Evolutionary conservation across 1,284 basidiomycete genomes (phyloP).

Genomic region (Cronartium ribicola): DNA sequence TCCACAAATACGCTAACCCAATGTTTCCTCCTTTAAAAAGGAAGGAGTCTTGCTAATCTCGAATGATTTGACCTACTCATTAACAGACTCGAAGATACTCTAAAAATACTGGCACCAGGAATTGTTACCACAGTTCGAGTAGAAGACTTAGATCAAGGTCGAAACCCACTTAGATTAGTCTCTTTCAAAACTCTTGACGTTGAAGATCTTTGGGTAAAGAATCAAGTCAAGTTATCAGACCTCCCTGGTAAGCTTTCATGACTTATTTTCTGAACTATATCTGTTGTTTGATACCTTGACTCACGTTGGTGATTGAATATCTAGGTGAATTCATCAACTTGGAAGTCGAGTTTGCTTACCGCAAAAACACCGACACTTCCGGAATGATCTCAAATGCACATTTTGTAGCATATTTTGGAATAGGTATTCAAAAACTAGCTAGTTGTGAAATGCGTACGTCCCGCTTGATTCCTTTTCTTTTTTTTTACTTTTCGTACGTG

Average conservation of each 20-base stretch:
- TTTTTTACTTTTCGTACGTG: too few species aligned
- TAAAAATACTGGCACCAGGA: neutral
- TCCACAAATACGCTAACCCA: neutral
- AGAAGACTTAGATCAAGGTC: neutral
- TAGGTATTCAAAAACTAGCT: neutral
- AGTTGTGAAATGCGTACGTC: conserved; percentile 4
- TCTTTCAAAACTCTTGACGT: neutral
- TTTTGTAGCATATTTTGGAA: conserved; percentile 5
- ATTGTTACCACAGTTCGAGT: neutral
- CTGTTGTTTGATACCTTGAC: too few species aligned
- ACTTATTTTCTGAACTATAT: too few species aligned
- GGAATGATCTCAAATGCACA: neutral
- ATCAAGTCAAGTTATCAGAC: neutral
- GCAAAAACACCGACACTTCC: neutral
- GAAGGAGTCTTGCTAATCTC: neutral
- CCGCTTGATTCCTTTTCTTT: neutral
- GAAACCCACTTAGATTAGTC: neutral
- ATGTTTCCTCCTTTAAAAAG: neutral
- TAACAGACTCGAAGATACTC: neutral
- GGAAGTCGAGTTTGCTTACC: neutral
- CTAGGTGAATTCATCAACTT: conserved; percentile 4
- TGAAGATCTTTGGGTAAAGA: conserved; percentile 5
- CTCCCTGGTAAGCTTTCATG: neutral
- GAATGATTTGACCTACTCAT: neutral
- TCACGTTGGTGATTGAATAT: neutral